Evolutionary conservation across 345 rosid genomes (phyloP).

Genomic region (Mercurialis annua): DNA sequence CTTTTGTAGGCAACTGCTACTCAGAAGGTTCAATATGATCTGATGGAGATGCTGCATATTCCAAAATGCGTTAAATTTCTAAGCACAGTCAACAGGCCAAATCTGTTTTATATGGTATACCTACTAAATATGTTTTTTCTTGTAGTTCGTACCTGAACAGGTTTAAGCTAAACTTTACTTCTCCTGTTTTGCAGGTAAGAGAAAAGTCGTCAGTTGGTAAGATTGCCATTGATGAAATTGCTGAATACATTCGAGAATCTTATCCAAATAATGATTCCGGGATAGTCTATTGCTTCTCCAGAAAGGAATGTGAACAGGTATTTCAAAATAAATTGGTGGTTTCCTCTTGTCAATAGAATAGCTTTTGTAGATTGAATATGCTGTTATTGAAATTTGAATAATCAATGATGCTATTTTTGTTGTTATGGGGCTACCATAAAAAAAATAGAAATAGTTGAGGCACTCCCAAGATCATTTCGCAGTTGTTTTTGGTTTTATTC

Average conservation of each 20-base stretch:
- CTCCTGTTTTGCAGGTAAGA: conserved; percentile 53
- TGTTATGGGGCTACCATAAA: neutral
- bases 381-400: neutral
- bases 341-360: neutral
- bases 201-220: conserved; percentile 83
- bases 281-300: conserved; percentile 90
- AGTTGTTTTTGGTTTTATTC: neutral
- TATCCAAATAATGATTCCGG: conserved; percentile 90
- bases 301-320: conserved; percentile 97
- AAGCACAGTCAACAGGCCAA: conserved; percentile 95
- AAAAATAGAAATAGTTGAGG: no score
- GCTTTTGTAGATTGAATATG: conserved; percentile 8
- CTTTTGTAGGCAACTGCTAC: conserved; percentile 91
- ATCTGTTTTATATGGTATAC: conserved; percentile 81
- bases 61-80: conserved; percentile 77
- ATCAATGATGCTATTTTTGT: neutral
- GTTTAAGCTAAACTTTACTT: conserved; percentile 15
- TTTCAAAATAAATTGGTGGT: conserved; percentile 14
- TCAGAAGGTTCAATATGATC: conserved; percentile 79
- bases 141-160: conserved; percentile 11
- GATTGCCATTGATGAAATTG: conserved; percentile 77
- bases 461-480: neutral
- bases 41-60: conserved; percentile 82
- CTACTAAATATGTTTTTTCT: conserved; percentile 15
- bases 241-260: conserved; percentile 69